Conservation (phyloP, 2,329 filamentous ascomycete species). For the Magnaporthiopsis incrustans region DNA sequence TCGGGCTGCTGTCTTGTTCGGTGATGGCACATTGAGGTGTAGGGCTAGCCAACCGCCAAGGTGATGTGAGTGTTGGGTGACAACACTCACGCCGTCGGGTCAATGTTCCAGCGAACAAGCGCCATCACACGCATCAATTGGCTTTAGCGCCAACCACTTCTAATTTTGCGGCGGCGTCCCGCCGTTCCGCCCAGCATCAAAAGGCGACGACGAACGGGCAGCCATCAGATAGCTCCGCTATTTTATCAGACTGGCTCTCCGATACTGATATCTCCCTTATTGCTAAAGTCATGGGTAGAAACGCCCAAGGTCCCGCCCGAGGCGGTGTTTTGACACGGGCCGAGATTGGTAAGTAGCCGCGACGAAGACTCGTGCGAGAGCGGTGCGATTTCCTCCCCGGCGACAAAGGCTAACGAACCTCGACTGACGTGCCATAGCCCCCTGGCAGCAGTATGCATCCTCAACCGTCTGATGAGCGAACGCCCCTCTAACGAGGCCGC, state of each 20-base stretch:
- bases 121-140: not conserved
- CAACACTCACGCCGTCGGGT: no score
- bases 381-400: no score
- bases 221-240: not conserved
- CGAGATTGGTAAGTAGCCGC: conserved; percentile 1
- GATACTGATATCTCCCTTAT: not conserved
- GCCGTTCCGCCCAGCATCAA: not conserved
- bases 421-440: not conserved
- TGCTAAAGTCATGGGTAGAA: not conserved
- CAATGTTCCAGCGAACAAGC: not conserved
- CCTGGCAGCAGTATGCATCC: not conserved
- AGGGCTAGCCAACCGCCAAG: conserved; percentile 2
- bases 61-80: not conserved
- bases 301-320: not conserved
- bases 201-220: not conserved
- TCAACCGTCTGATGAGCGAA: no score
- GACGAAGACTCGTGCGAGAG: not conserved
- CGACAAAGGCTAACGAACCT: not conserved
- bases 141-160: not conserved
- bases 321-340: not conserved
- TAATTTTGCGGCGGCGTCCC: not conserved
- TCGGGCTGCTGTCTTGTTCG: not conserved
- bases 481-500: not conserved
- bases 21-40: not conserved
- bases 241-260: not conserved